phyloP scores from a whole-genome alignment of 352 stramenopile species.

The Globisporangium cylindrosporum region DNA sequence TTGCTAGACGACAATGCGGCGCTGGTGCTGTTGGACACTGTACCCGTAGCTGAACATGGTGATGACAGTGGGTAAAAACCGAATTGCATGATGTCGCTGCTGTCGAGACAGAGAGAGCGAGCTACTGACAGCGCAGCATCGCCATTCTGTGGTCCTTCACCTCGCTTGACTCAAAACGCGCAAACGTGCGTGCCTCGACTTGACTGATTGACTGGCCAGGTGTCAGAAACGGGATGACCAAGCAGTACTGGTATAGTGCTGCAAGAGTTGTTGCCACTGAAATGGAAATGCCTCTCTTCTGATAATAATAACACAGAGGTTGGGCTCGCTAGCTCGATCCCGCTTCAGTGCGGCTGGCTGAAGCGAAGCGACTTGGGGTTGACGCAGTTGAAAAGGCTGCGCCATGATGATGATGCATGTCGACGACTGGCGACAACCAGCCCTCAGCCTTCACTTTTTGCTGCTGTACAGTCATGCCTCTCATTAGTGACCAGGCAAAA shows the following conservation, averaged over 20 bases:
- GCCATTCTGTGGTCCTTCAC: not conserved
- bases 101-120: not conserved
- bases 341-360: not conserved
- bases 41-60: too few relatives aligned
- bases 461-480: too few relatives aligned
- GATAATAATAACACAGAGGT: not conserved
- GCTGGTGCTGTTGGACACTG: too few relatives aligned
- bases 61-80: too few relatives aligned
- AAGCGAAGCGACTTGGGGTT: too few relatives aligned
- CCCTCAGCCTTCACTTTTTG: not conserved
- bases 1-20: too few relatives aligned
- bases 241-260: not conserved
- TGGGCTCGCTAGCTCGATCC: not conserved
- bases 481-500: too few relatives aligned
- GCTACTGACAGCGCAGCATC: not conserved
- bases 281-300: too few relatives aligned
- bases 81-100: too few relatives aligned
- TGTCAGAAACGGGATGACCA: slow-evolving; percentile 4
- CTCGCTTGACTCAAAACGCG: not conserved
- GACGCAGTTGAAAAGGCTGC: too few relatives aligned
- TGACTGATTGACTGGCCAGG: not conserved
- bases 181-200: not conserved
- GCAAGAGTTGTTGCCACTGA: too few relatives aligned
- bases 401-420: not conserved
- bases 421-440: not conserved